Base-by-base conservation (phyloP, 2,329 filamentous ascomycete species). In the Zasmidium citrigriseum region DNA sequence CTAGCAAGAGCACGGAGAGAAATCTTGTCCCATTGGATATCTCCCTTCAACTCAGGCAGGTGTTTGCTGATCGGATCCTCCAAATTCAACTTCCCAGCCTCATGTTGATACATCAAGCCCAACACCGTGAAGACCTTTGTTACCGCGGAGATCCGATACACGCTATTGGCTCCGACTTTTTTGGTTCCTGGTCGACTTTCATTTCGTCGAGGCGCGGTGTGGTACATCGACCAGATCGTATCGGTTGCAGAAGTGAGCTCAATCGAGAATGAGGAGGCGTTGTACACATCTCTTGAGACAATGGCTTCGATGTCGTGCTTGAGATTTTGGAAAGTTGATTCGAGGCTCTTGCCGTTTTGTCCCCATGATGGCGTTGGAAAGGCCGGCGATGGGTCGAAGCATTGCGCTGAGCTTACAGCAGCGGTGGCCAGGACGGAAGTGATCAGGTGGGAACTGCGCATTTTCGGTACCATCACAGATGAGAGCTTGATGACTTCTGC, bases 91-190 rank as follows among this genome's bases (percentile, higher is more conserved):
- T 78, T 70, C 0, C 80, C 82, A 4, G 78, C 75, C 23, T 84
- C 81, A 1, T 84, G 80, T 50, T 81, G 80, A 54, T 84, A 79
- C 12, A 86, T 65, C 1, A 77, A 75, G 1, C 81, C 80, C 52
- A 86, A 76, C 1, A 77, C 76, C 1, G 82, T 78, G 54, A 83
- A 66, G 2, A 84, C 67, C 51, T 79, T 78, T 7, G 75, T 77
- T 56, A 69, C 63, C 2, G 66, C 68, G 4, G 70, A 68, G 5
- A 72, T 68, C 21, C 75, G 73, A 59, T 77, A 78, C 1, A 76
- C 53, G 16, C 72, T 73, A 51, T 75, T 67, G 7, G 71, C 68
- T 46, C 72, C 72, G 47, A 76, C 72, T 24, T 65, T 51, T 1
- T 67, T 66, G 25, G 72, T 67, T 47, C 73, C 72, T 16, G 69